These are phyloP conservation scores for Lactarius trivialis DNA, from an alignment of 768 basidiomycete genomes.

Conservation along the genomic window DNA sequence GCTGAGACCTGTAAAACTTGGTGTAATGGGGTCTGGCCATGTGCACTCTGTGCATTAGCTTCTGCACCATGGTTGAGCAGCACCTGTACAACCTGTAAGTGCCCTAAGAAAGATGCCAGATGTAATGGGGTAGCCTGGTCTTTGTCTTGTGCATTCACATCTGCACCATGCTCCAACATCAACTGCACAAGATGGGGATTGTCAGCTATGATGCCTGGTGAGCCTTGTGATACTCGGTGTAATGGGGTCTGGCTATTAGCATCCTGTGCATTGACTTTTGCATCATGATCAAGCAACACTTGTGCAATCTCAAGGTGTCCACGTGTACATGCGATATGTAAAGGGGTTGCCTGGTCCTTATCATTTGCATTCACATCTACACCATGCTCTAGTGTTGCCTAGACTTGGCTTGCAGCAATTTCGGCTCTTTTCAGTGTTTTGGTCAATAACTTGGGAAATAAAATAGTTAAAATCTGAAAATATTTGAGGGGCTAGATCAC, in stretches of 20 bases:
- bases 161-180: background rate
- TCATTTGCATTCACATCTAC: background rate
- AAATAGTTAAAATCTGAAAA: too few species aligned
- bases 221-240: background rate
- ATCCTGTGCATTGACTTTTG: background rate
- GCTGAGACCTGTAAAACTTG: too few species aligned
- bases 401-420: too few species aligned
- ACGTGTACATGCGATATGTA: background rate
- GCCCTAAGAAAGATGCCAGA: background rate
- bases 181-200: background rate
- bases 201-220: too few species aligned
- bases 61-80: background rate
- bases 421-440: too few species aligned
- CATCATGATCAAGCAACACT: background rate
- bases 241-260: background rate
- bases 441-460: too few species aligned
- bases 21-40: too few species aligned
- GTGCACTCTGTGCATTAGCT: too few species aligned
- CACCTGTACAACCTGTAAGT: accelerated
- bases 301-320: background rate
- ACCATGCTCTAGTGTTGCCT: background rate
- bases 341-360: background rate
- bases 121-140: background rate
- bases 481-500: too few species aligned
- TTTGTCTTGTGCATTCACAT: background rate